Base-by-base conservation (phyloP, 202 grass and related monocot genomes). In the Panicum hallii region DNA sequence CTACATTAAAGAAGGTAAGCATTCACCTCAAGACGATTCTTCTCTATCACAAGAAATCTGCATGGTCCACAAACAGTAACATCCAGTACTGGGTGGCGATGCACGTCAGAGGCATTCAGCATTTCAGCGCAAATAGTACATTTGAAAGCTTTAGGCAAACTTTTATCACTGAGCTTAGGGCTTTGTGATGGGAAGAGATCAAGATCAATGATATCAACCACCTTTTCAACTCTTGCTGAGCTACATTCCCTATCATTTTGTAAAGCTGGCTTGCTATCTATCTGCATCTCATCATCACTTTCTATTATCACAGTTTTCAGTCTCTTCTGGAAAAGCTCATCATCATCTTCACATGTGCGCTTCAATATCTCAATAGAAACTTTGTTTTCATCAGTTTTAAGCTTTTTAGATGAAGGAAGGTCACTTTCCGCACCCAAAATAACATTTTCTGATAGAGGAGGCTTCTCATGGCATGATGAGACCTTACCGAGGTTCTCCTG, bases 1-100 rank as follows among this genome's bases (percentile, higher is more conserved):
- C 6, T 34, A 61, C 15, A 71, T 13, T 34, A 74, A 69, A 87
- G 32, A n/a, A 54, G 23, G 49, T 82, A 75, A 69, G 52, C 6
- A 80, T 70, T 81, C 66, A 97, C 97, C 97, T 90, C 79, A 80
- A 94, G 87, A 65, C 88, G 90, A 78, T 88, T 91, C 80, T 94
- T 96, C 86, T 99, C 97, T 90, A 92, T 89, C 44, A 99, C 74
- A 36, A 93, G 77, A 90, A 92, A 92, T 88, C 91, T 96, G 79
- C 97, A 99, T 79, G 88, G 89, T 73, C 90, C 91, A 63, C 97
- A 96, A 60, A 99, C 70, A 32, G 65, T 89, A 74, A 99, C 97
- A 89, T 95, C 88, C 48, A 99, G 66, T 80, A 91, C 63, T 77
- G 97, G 97, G 87, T 96, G 97, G n/a, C 88, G 88, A 63, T 96